phyloP scores from a whole-genome alignment of 106 monocot species.

The Phalaenopsis equestris region DNA sequence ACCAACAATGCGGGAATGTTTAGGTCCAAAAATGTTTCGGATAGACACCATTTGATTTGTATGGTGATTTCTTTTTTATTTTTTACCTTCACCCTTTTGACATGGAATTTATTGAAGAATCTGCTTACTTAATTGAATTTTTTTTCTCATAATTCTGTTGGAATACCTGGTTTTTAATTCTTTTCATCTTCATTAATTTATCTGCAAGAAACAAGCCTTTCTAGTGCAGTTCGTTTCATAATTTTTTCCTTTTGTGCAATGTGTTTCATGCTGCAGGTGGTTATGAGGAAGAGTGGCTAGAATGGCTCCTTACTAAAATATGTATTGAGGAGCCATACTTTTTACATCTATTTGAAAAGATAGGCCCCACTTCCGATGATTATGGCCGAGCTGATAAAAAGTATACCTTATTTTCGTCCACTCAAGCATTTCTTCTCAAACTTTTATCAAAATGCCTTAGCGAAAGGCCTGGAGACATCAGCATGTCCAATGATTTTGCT shows the following conservation, averaged over 20 bases:
- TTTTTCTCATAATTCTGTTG: background rate
- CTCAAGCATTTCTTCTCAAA: conserved; percentile 61
- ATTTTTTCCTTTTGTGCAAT: background rate
- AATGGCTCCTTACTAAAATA: conserved; percentile 53
- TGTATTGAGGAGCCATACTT: conserved; percentile 66
- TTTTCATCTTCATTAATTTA: background rate
- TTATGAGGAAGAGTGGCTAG: conserved; percentile 64
- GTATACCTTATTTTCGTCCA: conserved; percentile 16
- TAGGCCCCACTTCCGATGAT: conserved; percentile 11
- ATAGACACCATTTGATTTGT: background rate
- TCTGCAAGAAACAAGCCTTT: background rate
- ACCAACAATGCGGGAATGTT: too few species aligned
- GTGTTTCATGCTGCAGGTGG: conserved; percentile 34
- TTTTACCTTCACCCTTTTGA: background rate
- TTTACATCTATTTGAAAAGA: conserved; percentile 27
- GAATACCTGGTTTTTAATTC: background rate
- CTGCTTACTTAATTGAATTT: background rate
- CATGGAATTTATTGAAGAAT: background rate
- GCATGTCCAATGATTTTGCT: conserved; percentile 34
- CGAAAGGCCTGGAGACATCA: conserved; percentile 35
- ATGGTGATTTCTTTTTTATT: background rate
- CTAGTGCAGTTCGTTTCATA: background rate
- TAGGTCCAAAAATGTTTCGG: background rate
- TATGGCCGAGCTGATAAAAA: background rate
- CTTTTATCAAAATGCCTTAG: conserved; percentile 53